Conservation (phyloP, 1,284 basidiomycete species). For the Ceratobasidium sp. region DNA sequence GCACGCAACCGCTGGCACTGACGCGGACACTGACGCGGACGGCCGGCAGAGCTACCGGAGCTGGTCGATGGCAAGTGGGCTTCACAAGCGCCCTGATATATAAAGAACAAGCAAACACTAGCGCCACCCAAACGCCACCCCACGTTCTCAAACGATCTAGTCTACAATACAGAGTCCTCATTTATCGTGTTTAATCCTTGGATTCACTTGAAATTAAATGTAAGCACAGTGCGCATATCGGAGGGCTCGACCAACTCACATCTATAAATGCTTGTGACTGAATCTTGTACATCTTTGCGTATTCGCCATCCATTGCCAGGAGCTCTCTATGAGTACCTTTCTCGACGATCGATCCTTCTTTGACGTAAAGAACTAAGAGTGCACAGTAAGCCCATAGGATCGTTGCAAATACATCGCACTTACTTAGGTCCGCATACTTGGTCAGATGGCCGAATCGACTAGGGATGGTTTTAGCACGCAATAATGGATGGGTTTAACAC, state of each 20-base stretch:
- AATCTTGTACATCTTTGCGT: conserved; percentile 67
- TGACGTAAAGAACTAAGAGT: conserved; percentile 57
- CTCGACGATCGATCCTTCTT: conserved; percentile 63
- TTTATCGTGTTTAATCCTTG: neutral
- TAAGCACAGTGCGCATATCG: neutral
- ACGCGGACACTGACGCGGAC: conserved; percentile 29
- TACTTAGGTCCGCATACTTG: conserved; percentile 45
- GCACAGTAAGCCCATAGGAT: neutral
- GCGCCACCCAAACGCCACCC: neutral
- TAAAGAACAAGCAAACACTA: neutral
- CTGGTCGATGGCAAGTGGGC: neutral
- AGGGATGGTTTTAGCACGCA: neutral
- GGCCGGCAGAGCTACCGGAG: conserved; percentile 10
- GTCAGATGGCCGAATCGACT: conserved; percentile 46
- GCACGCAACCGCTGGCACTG: conserved; percentile 6
- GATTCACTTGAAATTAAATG: neutral
- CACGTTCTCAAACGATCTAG: neutral
- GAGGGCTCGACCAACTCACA: neutral
- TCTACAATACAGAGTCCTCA: neutral
- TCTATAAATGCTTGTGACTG: conserved; percentile 65
- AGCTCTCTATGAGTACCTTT: conserved; percentile 65
- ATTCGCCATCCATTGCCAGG: conserved; percentile 61
- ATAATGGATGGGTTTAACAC: conserved; percentile 18
- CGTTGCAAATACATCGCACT: neutral
- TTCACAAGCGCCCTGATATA: neutral